A percentile compares a stretch with the other conserved stretches of the same genome.
phyloP scores from a whole-genome alignment of 2,329 filamentous ascomycete genomes.

The Colletotrichum acutatum region DNA sequence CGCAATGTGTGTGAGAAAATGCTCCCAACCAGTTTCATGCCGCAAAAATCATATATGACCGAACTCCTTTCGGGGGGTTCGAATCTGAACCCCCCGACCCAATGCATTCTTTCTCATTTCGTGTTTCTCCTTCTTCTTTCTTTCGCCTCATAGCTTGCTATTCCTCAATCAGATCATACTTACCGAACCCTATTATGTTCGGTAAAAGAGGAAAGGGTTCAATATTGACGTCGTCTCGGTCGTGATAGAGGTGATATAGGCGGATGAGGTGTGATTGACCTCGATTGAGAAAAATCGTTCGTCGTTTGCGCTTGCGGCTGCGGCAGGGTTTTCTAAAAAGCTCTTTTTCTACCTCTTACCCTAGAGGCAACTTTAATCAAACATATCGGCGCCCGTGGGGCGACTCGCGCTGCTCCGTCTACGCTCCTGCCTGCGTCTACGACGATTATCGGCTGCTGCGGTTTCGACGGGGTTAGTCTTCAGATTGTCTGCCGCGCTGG shows the following conservation, averaged over 20 bases:
- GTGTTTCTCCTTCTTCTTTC: not conserved
- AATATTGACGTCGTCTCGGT: constrained; percentile 26
- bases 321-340: not conserved
- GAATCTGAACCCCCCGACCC: not conserved
- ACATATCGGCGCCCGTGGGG: constrained; percentile 50
- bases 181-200: constrained; percentile 6
- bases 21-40: not conserved
- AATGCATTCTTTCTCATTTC: constrained; percentile 26
- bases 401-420: constrained; percentile 56
- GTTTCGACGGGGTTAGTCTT: constrained; percentile 47
- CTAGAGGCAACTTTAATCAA: constrained; percentile 42
- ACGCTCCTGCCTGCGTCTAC: constrained; percentile 64
- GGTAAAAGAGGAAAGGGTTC: not conserved
- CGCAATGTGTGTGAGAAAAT: not conserved
- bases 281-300: not conserved
- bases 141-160: not conserved
- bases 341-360: not conserved
- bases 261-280: not conserved
- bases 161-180: constrained; percentile 20
- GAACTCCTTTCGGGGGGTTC: constrained; percentile 20
- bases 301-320: constrained; percentile 8
- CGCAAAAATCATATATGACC: not conserved
- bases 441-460: constrained; percentile 59
- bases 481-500: constrained; percentile 47
- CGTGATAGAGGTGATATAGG: not conserved